Evolutionary conservation across 164 flowering plant genomes (phyloP).

Genomic region (Hamamelis virginiana): DNA sequence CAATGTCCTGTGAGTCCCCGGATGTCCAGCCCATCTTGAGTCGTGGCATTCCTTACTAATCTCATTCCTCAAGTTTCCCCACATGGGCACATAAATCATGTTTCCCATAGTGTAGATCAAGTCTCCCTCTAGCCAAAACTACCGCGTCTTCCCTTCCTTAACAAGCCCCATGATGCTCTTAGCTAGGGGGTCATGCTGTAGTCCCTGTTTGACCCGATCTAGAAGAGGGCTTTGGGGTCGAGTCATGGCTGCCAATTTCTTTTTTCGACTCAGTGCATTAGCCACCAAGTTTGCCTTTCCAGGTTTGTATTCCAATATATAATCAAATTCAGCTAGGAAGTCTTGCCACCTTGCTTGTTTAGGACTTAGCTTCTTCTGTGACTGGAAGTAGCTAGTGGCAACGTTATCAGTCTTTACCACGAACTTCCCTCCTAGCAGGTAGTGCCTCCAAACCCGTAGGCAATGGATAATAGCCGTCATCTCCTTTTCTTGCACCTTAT

Average conservation of each 20-base stretch:
- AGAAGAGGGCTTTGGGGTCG: background rate
- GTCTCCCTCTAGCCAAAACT: background rate
- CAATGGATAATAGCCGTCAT: background rate
- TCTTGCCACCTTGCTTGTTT: constrained; percentile 18
- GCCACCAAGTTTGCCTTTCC: background rate
- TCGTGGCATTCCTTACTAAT: background rate
- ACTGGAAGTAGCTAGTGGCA: constrained; percentile 4
- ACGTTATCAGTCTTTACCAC: constrained; percentile 1
- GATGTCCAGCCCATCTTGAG: background rate
- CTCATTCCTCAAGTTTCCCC: background rate
- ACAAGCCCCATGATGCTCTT: background rate
- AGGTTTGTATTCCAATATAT: background rate
- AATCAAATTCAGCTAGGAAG: constrained; percentile 7
- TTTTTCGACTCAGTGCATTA: background rate
- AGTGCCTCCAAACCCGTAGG: constrained; percentile 1
- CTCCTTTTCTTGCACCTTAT: background rate
- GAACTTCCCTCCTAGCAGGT: background rate
- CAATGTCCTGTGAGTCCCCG: background rate
- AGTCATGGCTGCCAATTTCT: background rate
- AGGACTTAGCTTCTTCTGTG: background rate
- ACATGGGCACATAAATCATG: background rate
- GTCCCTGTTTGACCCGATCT: background rate
- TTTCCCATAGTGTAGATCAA: background rate
- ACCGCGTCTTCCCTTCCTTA: background rate
- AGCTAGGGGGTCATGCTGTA: background rate